These are phyloP conservation scores for Brassica carinata DNA, from an alignment of 345 rosid species.

Conservation along the genomic window DNA sequence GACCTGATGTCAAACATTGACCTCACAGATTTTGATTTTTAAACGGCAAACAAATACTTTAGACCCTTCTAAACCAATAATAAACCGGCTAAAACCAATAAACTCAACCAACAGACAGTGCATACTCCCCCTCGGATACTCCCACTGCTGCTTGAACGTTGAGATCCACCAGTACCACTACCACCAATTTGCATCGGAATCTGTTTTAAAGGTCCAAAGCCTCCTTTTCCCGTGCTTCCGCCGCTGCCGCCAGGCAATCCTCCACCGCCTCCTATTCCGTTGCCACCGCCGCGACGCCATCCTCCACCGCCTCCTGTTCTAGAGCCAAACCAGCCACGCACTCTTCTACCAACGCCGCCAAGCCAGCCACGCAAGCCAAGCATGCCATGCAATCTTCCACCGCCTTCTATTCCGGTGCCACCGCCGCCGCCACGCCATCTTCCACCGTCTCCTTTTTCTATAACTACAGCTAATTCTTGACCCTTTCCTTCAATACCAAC, in stretches of 20 bases:
- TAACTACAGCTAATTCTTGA: slow-evolving; percentile 26
- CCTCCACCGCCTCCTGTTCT: slow-evolving; percentile 1
- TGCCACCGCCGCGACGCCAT: background rate
- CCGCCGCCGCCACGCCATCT: too few relatives aligned
- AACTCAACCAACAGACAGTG: slow-evolving; percentile 17
- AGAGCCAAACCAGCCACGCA: too few relatives aligned
- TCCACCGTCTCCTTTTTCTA: slow-evolving; percentile 22
- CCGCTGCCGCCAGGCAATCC: background rate
- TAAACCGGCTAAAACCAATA: slow-evolving; percentile 18
- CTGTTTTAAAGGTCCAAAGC: too few relatives aligned
- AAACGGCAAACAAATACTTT: background rate
- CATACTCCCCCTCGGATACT: background rate
- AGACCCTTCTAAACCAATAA: slow-evolving; percentile 18
- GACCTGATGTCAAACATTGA: background rate
- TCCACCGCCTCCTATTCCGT: too few relatives aligned
- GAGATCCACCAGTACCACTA: background rate
- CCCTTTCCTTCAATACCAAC: slow-evolving; percentile 20
- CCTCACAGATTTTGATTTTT: background rate
- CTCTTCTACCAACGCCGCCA: too few relatives aligned
- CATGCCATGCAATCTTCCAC: background rate
- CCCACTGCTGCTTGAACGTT: slow-evolving; percentile 9
- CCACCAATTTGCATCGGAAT: background rate
- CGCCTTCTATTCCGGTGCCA: background rate
- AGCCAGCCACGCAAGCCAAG: too few relatives aligned
- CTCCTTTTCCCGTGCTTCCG: background rate